Conservation (phyloP, 305 asterid species). For the Withania somnifera region DNA sequence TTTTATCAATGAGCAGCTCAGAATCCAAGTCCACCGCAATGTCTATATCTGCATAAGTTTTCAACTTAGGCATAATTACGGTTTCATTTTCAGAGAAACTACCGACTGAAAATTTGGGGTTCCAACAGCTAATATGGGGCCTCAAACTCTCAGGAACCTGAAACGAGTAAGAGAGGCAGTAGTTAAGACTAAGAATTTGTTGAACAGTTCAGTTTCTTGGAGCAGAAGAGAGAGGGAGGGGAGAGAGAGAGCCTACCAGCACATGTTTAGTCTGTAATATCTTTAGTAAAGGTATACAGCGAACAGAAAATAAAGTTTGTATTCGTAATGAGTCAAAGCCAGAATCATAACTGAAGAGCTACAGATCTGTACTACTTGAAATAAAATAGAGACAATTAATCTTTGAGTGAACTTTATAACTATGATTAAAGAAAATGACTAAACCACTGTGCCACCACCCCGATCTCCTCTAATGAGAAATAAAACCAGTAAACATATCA, state of each 20-base stretch:
- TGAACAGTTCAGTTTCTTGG: neutral
- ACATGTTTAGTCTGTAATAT: conserved; percentile 57
- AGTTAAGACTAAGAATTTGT: neutral
- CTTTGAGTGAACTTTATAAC: neutral
- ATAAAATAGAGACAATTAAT: no score
- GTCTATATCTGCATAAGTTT: conserved; percentile 29
- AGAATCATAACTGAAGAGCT: neutral
- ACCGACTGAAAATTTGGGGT: conserved; percentile 23
- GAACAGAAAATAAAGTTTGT: neutral
- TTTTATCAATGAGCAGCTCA: no score
- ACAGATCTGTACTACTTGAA: neutral
- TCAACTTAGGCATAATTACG: conserved; percentile 29
- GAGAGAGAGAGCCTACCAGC: conserved; percentile 35
- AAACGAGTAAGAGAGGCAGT: conserved; percentile 1
- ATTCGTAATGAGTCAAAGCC: neutral
- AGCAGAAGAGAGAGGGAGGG: neutral
- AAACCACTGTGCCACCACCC: neutral
- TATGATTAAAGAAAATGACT: neutral
- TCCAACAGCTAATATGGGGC: conserved; percentile 17
- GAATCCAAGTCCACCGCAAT: conserved; percentile 35
- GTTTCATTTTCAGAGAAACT: conserved; percentile 42
- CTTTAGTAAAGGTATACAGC: conserved; percentile 48
- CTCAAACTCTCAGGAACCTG: conserved; percentile 60
- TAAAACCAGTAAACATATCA: neutral
- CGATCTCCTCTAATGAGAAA: neutral